Evolutionary conservation across 1,139 yeast species (phyloP).

Genomic region (Casaregolazyma lundiana): DNA sequence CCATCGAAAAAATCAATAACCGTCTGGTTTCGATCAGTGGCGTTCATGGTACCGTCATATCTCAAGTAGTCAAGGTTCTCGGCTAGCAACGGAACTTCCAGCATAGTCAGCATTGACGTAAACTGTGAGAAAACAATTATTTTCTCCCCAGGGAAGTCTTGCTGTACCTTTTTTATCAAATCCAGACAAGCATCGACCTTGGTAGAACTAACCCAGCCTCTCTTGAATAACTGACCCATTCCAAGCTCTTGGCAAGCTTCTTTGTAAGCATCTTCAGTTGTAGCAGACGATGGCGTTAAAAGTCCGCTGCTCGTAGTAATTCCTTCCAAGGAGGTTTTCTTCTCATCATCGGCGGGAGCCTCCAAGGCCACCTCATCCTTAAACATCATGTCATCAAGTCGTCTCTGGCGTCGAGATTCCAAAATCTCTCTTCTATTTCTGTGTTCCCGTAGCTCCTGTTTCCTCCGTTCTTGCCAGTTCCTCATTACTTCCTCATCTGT

Average conservation of each 20-base stretch:
- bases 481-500: constrained; percentile 20
- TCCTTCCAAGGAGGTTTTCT: background rate
- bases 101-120: constrained; percentile 67
- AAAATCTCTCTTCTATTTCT: constrained; percentile 11
- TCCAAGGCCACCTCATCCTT: constrained; percentile 13
- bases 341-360: background rate
- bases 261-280: constrained; percentile 13
- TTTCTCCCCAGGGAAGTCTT: constrained; percentile 51
- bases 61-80: constrained; percentile 50
- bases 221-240: constrained; percentile 24
- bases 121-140: constrained; percentile 82
- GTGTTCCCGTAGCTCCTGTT: constrained; percentile 8
- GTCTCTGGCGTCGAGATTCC: constrained; percentile 10
- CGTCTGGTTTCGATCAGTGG: constrained; percentile 57
- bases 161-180: constrained; percentile 41
- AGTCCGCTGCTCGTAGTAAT: background rate
- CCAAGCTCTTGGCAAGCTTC: constrained; percentile 25
- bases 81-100: constrained; percentile 52
- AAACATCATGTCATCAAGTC: constrained; percentile 18
- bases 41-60: constrained; percentile 79
- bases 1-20: constrained; percentile 61
- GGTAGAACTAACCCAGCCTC: constrained; percentile 34
- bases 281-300: constrained; percentile 1
- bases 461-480: constrained; percentile 14
- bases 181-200: constrained; percentile 51